Conservation (phyloP, 139 green algal genomes). For the Picochlorum sp. region DNA sequence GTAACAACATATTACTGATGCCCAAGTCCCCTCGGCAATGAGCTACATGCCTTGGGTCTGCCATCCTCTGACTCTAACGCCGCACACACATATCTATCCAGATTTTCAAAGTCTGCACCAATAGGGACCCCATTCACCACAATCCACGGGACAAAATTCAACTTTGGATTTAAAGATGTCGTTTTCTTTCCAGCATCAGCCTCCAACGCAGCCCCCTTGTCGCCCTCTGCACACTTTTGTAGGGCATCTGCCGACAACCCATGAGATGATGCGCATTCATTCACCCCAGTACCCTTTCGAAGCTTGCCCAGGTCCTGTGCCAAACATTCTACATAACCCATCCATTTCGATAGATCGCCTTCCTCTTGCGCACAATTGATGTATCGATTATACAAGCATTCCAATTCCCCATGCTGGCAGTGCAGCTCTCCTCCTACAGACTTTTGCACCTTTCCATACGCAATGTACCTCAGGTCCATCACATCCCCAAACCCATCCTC, state of each 20-base stretch:
- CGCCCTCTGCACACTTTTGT: not conserved
- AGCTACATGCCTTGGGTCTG: not conserved
- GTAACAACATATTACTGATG: too few species aligned
- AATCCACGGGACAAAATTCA: slow-evolving; percentile 29
- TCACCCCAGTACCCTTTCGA: not conserved
- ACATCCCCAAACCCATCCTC: slow-evolving; percentile 4
- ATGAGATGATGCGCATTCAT: slow-evolving; percentile 3
- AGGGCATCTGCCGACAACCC: slow-evolving; percentile 1
- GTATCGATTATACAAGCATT: slow-evolving; percentile 28
- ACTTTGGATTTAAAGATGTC: slow-evolving; percentile 2
- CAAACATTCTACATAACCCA: slow-evolving; percentile 20
- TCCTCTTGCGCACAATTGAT: slow-evolving; percentile 22
- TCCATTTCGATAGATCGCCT: slow-evolving; percentile 12
- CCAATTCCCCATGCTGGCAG: slow-evolving; percentile 22
- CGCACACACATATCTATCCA: slow-evolving; percentile 19
- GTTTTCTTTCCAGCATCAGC: slow-evolving; percentile 3
- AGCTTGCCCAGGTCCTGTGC: slow-evolving; percentile 17
- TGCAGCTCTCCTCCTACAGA: not conserved
- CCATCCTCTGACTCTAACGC: not conserved
- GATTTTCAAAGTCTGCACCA: slow-evolving; percentile 17
- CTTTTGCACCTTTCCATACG: slow-evolving; percentile 20
- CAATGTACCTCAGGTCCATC: slow-evolving; percentile 20
- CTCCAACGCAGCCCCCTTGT: slow-evolving; percentile 14
- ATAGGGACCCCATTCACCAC: slow-evolving; percentile 20
- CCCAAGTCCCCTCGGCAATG: not conserved